phyloP scores from a whole-genome alignment of 129 eudicot genomes.

The Lonicera japonica region DNA sequence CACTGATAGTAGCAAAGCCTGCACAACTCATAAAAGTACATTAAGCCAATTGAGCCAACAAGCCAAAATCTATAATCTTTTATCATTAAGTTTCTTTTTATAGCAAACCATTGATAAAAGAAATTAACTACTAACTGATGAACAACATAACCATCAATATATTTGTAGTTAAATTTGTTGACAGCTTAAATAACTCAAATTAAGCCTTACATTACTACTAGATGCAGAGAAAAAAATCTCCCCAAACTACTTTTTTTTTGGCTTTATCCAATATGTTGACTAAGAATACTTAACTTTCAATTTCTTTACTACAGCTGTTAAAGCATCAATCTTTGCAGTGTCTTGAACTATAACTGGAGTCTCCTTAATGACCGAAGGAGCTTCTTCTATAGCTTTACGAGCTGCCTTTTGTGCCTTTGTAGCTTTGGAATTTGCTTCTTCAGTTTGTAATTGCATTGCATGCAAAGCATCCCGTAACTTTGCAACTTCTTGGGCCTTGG shows the following conservation, averaged over 20 bases:
- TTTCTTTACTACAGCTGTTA: slow-evolving; percentile 74
- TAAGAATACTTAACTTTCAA: slow-evolving; percentile 72
- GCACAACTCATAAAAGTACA: slow-evolving; percentile 10
- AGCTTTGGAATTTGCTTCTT: slow-evolving; percentile 79
- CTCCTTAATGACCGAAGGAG: slow-evolving; percentile 92
- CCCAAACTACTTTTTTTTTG: no score
- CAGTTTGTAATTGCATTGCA: slow-evolving; percentile 63
- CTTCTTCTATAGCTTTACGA: slow-evolving; percentile 88
- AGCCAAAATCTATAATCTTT: neutral
- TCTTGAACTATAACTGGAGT: slow-evolving; percentile 88
- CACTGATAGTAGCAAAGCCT: slow-evolving; percentile 49
- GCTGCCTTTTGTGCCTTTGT: slow-evolving; percentile 85
- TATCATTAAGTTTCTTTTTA: no score
- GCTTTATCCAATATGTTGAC: no score
- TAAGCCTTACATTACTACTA: neutral
- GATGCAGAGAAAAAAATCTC: neutral
- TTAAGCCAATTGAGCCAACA: slow-evolving; percentile 17
- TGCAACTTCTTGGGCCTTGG: slow-evolving; percentile 74
- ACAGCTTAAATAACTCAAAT: neutral
- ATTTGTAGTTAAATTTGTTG: neutral
- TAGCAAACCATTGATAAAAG: no score
- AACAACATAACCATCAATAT: no score
- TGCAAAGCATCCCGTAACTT: slow-evolving; percentile 77
- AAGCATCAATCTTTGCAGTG: slow-evolving; percentile 65
- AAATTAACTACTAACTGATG: no score